Evolutionary conservation across 2,329 filamentous ascomycete genomes (phyloP).

Genomic region (Ascosphaera apis): DNA sequence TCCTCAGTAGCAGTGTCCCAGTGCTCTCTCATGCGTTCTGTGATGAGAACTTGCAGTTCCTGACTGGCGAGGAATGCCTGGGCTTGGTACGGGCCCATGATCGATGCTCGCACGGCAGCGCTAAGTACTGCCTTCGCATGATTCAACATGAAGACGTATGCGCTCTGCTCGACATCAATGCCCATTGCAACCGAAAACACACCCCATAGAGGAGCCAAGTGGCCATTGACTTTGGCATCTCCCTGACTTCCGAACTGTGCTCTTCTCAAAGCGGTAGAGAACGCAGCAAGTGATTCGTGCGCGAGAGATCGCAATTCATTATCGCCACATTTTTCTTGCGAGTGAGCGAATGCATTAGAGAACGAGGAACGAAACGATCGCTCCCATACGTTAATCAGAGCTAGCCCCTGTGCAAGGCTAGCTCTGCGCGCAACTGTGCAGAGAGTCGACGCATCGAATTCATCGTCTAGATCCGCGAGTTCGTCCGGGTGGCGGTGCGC

Average conservation of each 20-base stretch:
- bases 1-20: constrained; percentile 28
- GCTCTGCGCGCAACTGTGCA: constrained; percentile 39
- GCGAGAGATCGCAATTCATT: not conserved
- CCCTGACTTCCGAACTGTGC: no score
- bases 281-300: not conserved
- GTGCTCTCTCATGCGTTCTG: constrained; percentile 24
- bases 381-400: constrained; percentile 37
- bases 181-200: constrained; percentile 29
- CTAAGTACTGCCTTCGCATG: constrained; percentile 40
- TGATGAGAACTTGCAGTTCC: constrained; percentile 29
- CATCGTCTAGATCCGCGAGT: constrained; percentile 34
- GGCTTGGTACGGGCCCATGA: constrained; percentile 43
- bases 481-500: constrained; percentile 27
- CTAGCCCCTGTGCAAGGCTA: constrained; percentile 36
- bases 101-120: constrained; percentile 37
- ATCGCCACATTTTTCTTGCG: not conserved
- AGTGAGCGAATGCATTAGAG: no score
- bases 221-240: constrained; percentile 18
- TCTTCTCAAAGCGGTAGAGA: not conserved
- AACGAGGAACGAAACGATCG: constrained; percentile 23
- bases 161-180: constrained; percentile 28
- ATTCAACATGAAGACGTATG: constrained; percentile 39
- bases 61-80: constrained; percentile 33
- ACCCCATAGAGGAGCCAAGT: constrained; percentile 39
- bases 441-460: constrained; percentile 38